Percentiles rank a stretch among this genome's conserved stretches.
These are phyloP conservation scores for Endoconidiophora polonica DNA, from an alignment of 2,329 filamentous ascomycete species.

Conservation along the genomic window DNA sequence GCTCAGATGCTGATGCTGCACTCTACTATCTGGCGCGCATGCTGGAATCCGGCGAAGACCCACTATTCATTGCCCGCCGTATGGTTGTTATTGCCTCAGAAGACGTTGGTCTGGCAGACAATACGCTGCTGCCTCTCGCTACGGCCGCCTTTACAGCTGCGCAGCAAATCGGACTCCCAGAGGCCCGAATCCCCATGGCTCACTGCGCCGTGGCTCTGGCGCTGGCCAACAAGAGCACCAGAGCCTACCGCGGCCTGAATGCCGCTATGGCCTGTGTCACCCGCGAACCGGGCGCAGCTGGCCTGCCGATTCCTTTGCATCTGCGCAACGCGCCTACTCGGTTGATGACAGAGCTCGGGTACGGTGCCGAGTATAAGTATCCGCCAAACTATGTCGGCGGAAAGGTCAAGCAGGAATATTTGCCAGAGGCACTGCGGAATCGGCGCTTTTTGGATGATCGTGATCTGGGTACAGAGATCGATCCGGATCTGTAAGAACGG, in stretches of 20 bases:
- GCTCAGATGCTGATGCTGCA: conserved; percentile 69
- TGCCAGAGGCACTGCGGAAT: conserved; percentile 61
- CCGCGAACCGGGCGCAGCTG: conserved; percentile 66
- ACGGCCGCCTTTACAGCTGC: conserved; percentile 74
- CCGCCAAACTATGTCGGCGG: conserved; percentile 81
- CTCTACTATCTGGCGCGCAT: conserved; percentile 93
- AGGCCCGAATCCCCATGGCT: conserved; percentile 80
- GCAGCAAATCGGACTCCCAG: conserved; percentile 88
- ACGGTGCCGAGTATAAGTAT: conserved; percentile 88
- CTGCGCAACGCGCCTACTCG: conserved; percentile 81
- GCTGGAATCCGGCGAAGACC: conserved; percentile 88
- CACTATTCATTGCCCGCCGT: conserved; percentile 76
- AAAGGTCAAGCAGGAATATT: conserved; percentile 68
- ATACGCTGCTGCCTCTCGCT: conserved; percentile 63
- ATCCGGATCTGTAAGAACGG: conserved; percentile 44
- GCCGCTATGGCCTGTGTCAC: conserved; percentile 59
- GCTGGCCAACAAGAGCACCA: conserved; percentile 69
- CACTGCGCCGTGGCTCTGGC: conserved; percentile 73
- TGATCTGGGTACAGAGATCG: conserved; percentile 64
- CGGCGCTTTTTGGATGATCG: conserved; percentile 61
- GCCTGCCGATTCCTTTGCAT: conserved; percentile 69
- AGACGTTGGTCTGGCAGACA: conserved; percentile 83
- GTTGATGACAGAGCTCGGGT: conserved; percentile 84
- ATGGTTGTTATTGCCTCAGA: conserved; percentile 93
- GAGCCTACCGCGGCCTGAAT: conserved; percentile 67